A percentile compares a stretch with the other conserved stretches of the same genome.
Evolutionary conservation across 2,329 filamentous ascomycete genomes (phyloP).

Genomic region (Aphanocladium album): DNA sequence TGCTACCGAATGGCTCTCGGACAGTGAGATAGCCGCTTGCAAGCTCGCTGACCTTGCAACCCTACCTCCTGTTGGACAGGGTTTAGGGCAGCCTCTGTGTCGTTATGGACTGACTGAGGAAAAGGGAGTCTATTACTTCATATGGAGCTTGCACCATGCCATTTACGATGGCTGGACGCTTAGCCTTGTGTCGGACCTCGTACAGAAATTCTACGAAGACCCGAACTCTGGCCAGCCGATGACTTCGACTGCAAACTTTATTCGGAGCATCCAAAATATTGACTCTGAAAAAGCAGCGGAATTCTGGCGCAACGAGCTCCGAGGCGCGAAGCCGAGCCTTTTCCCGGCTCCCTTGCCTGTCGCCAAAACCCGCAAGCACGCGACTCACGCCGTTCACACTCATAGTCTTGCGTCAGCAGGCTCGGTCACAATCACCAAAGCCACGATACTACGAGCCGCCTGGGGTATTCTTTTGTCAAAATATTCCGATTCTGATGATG

Average conservation of each 20-base stretch:
- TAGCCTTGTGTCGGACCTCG: not conserved
- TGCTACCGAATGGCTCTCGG: not conserved
- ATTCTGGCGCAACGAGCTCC: not conserved
- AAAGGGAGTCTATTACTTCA: not conserved
- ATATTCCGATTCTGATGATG: constrained; percentile 42
- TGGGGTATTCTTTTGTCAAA: constrained; percentile 47
- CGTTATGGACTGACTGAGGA: not conserved
- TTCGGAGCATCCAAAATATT: not conserved
- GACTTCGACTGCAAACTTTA: not conserved
- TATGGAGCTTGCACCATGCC: not conserved
- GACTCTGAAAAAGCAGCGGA: not conserved
- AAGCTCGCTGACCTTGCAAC: not conserved
- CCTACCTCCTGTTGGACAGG: not conserved
- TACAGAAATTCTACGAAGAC: not conserved
- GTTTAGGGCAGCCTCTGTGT: not conserved
- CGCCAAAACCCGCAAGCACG: not conserved
- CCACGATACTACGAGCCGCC: constrained; percentile 22
- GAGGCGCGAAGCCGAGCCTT: not conserved
- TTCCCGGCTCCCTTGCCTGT: not conserved
- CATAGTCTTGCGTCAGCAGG: not conserved
- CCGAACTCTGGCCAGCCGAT: not conserved
- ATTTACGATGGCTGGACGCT: not conserved
- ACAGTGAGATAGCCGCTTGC: not conserved
- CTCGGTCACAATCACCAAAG: not conserved
- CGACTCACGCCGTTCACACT: not conserved